These are phyloP conservation scores for Ophiostoma sp. DNA, from an alignment of 2,329 filamentous ascomycete genomes.

Conservation along the genomic window DNA sequence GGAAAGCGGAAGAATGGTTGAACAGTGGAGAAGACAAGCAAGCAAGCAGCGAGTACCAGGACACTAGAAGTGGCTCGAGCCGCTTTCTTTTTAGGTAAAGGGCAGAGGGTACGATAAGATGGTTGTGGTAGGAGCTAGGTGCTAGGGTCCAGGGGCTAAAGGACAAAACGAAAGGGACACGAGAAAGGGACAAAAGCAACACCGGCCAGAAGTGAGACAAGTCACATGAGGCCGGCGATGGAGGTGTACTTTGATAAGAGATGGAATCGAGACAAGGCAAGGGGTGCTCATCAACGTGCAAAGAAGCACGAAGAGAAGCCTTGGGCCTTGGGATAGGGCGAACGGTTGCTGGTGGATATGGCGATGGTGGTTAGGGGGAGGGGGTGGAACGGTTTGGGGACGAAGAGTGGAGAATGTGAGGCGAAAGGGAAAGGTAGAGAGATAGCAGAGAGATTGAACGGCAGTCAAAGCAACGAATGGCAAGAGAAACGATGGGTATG, in stretches of 20 bases:
- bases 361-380: slow-evolving; percentile 14
- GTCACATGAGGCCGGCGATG: background rate
- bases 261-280: background rate
- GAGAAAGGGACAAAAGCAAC: background rate
- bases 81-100: slow-evolving; percentile 18
- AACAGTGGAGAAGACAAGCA: slow-evolving; percentile 21
- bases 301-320: slow-evolving; percentile 1
- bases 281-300: slow-evolving; percentile 4
- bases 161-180: background rate
- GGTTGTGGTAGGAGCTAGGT: background rate
- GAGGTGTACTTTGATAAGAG: background rate
- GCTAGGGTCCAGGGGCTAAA: background rate
- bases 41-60: background rate
- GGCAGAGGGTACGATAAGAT: background rate
- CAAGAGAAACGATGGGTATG: background rate
- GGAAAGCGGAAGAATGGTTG: slow-evolving; percentile 22
- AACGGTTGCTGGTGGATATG: slow-evolving; percentile 15
- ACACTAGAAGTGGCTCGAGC: slow-evolving; percentile 25
- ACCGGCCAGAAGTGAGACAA: background rate
- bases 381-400: slow-evolving; percentile 25
- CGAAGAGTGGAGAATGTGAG: slow-evolving; percentile 16
- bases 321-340: background rate
- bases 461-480: background rate
- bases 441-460: background rate
- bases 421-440: slow-evolving; percentile 5